These are phyloP conservation scores for Globisporangium rhizosaccharum DNA, from an alignment of 352 stramenopile species.

Conservation along the genomic window DNA sequence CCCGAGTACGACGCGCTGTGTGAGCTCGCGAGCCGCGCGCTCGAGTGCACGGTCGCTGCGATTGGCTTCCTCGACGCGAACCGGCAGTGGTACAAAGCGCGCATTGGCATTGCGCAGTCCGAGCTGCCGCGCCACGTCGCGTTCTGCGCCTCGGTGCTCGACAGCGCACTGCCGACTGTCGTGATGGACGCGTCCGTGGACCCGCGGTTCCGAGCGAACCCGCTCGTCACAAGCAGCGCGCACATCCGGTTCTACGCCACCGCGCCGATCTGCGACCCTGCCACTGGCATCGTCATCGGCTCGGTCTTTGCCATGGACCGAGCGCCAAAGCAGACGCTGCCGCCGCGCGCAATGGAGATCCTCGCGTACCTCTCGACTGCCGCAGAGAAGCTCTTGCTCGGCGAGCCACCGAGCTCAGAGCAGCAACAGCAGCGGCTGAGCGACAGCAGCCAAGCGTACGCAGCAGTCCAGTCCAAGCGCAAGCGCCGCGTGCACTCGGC, in stretches of 20 bases:
- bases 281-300: slow-evolving; percentile 50
- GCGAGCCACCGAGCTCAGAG: neutral
- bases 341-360: slow-evolving; percentile 52
- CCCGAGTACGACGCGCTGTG: slow-evolving; percentile 76
- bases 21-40: slow-evolving; percentile 50
- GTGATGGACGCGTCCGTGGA: slow-evolving; percentile 84
- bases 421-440: neutral
- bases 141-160: slow-evolving; percentile 57
- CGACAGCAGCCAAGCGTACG: neutral
- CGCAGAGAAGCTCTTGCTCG: slow-evolving; percentile 40
- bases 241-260: slow-evolving; percentile 93
- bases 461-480: slow-evolving; percentile 5
- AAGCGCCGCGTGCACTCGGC: slow-evolving; percentile 22
- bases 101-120: slow-evolving; percentile 58
- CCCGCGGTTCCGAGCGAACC: slow-evolving; percentile 77
- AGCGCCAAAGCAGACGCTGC: slow-evolving; percentile 40
- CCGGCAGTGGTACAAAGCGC: slow-evolving; percentile 70
- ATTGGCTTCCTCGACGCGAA: slow-evolving; percentile 60
- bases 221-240: slow-evolving; percentile 81
- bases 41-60: slow-evolving; percentile 55
- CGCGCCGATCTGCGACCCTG: slow-evolving; percentile 58
- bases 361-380: slow-evolving; percentile 56
- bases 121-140: slow-evolving; percentile 56
- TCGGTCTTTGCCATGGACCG: slow-evolving; percentile 84
- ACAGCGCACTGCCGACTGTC: slow-evolving; percentile 45